phyloP scores from a whole-genome alignment of 306 rosid species.

The Corylus heterophylla region DNA sequence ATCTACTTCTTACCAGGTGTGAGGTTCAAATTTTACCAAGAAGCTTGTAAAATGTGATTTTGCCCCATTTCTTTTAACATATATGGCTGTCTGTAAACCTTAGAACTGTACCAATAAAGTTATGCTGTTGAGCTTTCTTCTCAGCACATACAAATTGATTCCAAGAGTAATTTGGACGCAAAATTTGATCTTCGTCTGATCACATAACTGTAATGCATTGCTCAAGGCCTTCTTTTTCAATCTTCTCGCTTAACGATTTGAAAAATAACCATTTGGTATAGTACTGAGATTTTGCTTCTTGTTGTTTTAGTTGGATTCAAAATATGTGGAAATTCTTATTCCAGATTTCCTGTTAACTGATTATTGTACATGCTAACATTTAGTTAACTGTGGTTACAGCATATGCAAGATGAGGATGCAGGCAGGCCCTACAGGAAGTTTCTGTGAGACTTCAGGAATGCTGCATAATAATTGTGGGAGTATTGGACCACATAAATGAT shows the following conservation, averaged over 20 bases:
- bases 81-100: neutral
- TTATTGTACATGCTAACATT: neutral
- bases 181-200: neutral
- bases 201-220: neutral
- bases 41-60: neutral
- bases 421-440: constrained; percentile 89
- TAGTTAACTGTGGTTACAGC: constrained; percentile 44
- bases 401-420: constrained; percentile 93
- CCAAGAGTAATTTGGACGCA: neutral
- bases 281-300: neutral
- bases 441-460: constrained; percentile 37
- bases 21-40: too few species aligned
- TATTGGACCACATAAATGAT: constrained; percentile 25
- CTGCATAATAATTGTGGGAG: constrained; percentile 43
- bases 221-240: neutral
- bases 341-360: neutral
- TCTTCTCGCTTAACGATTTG: neutral
- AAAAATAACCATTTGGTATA: neutral
- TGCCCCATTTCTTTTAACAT: neutral
- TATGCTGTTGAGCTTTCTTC: neutral
- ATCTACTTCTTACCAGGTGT: too few species aligned
- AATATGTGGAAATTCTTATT: neutral
- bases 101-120: neutral
- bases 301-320: neutral
- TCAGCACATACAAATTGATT: neutral